Base-by-base conservation (phyloP, 2,329 filamentous ascomycete species). In the Proliferodiscus dingleyae region DNA sequence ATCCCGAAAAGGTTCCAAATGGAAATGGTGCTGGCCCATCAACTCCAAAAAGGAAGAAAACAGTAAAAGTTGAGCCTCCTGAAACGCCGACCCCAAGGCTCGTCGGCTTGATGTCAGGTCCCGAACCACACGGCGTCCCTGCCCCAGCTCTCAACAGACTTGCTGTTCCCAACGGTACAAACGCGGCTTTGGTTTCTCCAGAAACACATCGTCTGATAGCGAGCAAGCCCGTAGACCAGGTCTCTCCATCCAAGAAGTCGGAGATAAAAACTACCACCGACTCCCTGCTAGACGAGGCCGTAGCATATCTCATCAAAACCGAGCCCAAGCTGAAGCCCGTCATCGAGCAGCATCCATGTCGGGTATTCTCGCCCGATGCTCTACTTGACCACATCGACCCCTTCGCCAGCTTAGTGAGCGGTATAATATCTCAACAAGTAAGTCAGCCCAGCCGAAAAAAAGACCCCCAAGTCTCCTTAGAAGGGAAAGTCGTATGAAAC, bases 361-460 rank as follows among this genome's bases (percentile, higher is more conserved):
- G 74, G 44, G 69, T 93, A 13, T 97, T 97, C 68, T 86, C 83
- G 1, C 78, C 88, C 0, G 83, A 85, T 52, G 89, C 89, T 0
- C 70, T 97, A n/a, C 80, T 83, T 22, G 89, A 96, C 66, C 74
- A 80, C 53, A 80, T 96, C 49, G 89, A 97, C 66, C 93, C 93
- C 0, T 98, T 96, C 61, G 83, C 85, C 57, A 83, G 80, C 46
- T 74, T 98, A 26, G 77, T 80, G 30, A 90, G 85, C 65, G 86
- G 89, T 41, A 96, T 98, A 62, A 95, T 97, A 58, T 89, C 88
- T 43, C 93, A 97, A 68, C 93, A 98, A 70, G 61, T 62, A 53
- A 45, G 50, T 33, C 18, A 11, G 41, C 41, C 13, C 11, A 8
- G n/a, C n/a, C 28, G 24, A 19, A 2, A n/a, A 41, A 23, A 10